A percentile compares a stretch with the other conserved stretches of the same genome.
Evolutionary conservation across 169 alveolate genomes (phyloP).

Genomic region (Hammondia hammondi): DNA sequence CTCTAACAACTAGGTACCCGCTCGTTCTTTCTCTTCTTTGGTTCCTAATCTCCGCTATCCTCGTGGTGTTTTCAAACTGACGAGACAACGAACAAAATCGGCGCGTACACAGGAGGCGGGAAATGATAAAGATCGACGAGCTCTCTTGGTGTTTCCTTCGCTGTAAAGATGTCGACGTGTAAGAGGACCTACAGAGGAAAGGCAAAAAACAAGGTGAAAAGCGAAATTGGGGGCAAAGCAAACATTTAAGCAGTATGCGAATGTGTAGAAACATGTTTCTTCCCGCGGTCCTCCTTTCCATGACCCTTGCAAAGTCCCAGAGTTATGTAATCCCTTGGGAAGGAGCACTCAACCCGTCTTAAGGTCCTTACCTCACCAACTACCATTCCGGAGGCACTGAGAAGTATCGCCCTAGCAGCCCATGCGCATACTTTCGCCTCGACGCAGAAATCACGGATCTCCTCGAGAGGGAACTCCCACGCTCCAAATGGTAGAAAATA

Average conservation of each 20-base stretch:
- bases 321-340: too few relatives aligned
- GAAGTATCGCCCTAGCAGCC: conserved; percentile 50
- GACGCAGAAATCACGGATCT: conserved; percentile 49
- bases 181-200: background rate
- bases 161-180: conserved; percentile 24
- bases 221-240: too few relatives aligned
- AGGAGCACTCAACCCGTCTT: background rate
- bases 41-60: too few relatives aligned
- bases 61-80: too few relatives aligned
- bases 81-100: too few relatives aligned
- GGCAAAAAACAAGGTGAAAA: background rate
- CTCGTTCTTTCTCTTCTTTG: too few relatives aligned
- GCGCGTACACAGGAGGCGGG: conserved; percentile 30
- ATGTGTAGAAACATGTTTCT: too few relatives aligned
- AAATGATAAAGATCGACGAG: conserved; percentile 11
- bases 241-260: too few relatives aligned
- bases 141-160: conserved; percentile 12
- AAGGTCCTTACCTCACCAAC: conserved; percentile 52
- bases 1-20: too few relatives aligned
- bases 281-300: too few relatives aligned
- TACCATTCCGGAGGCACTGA: conserved; percentile 20
- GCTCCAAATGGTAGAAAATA: conserved; percentile 43
- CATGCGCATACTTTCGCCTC: conserved; percentile 50
- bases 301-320: too few relatives aligned
- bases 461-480: conserved; percentile 64